These are phyloP conservation scores for Botrytis porri DNA, from an alignment of 2,329 filamentous ascomycete genomes.

Conservation along the genomic window DNA sequence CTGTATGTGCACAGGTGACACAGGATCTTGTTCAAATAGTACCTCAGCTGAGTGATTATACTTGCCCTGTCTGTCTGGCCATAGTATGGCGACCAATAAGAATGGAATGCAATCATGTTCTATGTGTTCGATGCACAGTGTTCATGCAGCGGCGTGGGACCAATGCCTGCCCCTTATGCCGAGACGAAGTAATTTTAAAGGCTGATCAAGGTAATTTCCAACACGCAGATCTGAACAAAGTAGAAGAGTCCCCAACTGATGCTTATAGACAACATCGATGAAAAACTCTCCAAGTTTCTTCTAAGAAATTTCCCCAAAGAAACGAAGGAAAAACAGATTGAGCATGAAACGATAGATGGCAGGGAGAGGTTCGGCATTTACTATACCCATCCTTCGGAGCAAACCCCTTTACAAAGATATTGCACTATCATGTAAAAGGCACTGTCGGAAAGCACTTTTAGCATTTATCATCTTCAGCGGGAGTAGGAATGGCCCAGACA, in stretches of 20 bases:
- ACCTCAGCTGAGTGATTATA: conserved; percentile 80
- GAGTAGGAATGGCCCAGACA: background rate
- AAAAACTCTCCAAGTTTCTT: conserved; percentile 64
- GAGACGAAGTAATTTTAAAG: conserved; percentile 65
- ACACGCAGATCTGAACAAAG: background rate
- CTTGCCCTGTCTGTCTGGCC: conserved; percentile 75
- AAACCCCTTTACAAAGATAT: conserved; percentile 43
- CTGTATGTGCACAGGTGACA: conserved; percentile 72
- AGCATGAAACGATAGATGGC: conserved; percentile 74
- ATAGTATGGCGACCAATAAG: conserved; percentile 81
- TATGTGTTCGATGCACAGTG: conserved; percentile 81
- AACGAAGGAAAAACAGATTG: conserved; percentile 62
- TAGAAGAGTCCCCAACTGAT: background rate
- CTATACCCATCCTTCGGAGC: conserved; percentile 46
- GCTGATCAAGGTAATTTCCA: conserved; percentile 59
- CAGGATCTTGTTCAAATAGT: conserved; percentile 69
- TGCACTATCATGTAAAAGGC: conserved; percentile 56
- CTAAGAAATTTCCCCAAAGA: conserved; percentile 73
- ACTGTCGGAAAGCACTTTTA: background rate
- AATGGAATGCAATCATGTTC: conserved; percentile 70
- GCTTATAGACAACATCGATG: conserved; percentile 66
- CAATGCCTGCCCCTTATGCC: conserved; percentile 71
- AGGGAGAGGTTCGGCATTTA: conserved; percentile 67
- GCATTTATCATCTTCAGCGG: background rate
- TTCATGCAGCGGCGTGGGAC: conserved; percentile 71